Evolutionary conservation across 1,284 basidiomycete genomes (phyloP).

Genomic region (Anthracocystis panici-leucophaei): DNA sequence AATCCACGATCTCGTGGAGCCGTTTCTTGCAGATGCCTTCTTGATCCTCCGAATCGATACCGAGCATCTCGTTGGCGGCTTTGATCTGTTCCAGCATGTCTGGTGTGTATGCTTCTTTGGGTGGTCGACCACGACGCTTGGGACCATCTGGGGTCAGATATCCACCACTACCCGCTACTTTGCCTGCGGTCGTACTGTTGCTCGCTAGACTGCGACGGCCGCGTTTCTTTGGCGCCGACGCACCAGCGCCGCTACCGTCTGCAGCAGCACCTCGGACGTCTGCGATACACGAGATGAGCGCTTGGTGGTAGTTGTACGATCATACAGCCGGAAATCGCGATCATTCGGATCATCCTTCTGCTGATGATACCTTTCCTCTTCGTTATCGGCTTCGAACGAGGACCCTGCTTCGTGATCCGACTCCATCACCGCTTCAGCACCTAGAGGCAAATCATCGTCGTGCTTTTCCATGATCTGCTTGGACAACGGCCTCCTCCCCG

Average conservation of each 20-base stretch:
- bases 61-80: slow-evolving; percentile 23
- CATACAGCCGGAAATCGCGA: slow-evolving; percentile 25
- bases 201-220: slow-evolving; percentile 22
- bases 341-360: slow-evolving; percentile 37
- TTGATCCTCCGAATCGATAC: background rate
- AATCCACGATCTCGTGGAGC: slow-evolving; percentile 22
- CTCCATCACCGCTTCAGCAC: slow-evolving; percentile 37
- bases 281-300: slow-evolving; percentile 9
- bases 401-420: slow-evolving; percentile 19
- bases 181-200: slow-evolving; percentile 15
- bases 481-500: background rate
- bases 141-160: background rate
- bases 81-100: slow-evolving; percentile 25
- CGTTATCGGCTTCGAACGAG: slow-evolving; percentile 22
- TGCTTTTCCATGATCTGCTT: background rate
- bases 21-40: background rate
- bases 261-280: background rate
- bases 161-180: slow-evolving; percentile 16
- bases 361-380: slow-evolving; percentile 1
- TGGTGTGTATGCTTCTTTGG: slow-evolving; percentile 17
- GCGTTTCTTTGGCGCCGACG: background rate
- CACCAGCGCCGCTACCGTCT: background rate
- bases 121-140: slow-evolving; percentile 27
- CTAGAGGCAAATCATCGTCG: slow-evolving; percentile 29
- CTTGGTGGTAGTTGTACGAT: background rate